Percentiles rank a stretch among this genome's conserved stretches.
phyloP scores from a whole-genome alignment of 257 asterid species.

The Primulina huaijiensis region DNA sequence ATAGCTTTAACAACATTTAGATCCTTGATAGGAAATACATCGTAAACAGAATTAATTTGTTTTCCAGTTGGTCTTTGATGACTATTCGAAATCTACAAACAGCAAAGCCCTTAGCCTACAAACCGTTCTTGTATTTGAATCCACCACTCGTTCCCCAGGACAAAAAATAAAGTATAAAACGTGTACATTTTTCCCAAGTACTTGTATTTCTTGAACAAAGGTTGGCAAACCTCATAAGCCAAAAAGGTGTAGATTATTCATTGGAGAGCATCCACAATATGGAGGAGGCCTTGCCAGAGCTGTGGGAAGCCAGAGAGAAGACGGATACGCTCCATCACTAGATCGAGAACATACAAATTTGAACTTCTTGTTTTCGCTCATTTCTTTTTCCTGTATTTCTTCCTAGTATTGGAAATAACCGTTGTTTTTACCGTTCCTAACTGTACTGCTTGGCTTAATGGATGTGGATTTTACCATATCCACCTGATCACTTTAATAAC shows the following conservation, averaged over 20 bases:
- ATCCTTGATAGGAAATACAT: background rate
- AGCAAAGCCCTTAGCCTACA: conserved; percentile 57
- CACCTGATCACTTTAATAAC: no score
- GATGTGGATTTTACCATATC: no score
- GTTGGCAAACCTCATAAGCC: conserved; percentile 64
- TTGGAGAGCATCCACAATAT: conserved; percentile 87
- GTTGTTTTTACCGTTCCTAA: no score
- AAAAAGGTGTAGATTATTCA: conserved; percentile 61
- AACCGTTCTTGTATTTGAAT: conserved; percentile 62
- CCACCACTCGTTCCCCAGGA: background rate
- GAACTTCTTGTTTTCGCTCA: background rate
- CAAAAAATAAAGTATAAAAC: background rate
- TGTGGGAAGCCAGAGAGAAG: conserved; percentile 65
- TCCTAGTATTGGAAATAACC: background rate
- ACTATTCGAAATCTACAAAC: conserved; percentile 72
- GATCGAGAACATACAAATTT: no score
- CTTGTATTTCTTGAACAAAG: conserved; percentile 31
- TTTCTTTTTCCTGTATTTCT: background rate
- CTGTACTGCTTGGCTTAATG: no score
- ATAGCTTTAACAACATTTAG: background rate
- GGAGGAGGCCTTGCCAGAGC: conserved; percentile 80
- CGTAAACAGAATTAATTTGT: background rate
- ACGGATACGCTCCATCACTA: conserved; percentile 31
- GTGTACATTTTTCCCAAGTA: background rate
- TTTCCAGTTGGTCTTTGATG: conserved; percentile 80